Base-by-base conservation (phyloP, 768 basidiomycete genomes). In the Flagelloscypha sp. region DNA sequence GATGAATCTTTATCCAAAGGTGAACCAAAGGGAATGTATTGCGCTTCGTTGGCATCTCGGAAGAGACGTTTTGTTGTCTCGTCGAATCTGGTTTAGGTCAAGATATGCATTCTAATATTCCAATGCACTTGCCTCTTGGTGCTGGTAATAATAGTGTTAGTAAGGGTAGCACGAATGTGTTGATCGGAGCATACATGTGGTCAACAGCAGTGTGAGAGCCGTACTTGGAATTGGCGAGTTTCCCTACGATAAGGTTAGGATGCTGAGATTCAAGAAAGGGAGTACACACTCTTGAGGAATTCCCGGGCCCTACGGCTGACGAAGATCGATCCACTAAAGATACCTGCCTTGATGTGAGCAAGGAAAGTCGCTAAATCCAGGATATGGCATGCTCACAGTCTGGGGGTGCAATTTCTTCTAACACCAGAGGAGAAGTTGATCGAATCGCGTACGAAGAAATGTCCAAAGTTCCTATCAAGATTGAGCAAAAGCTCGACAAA, bases 261-360 rank as follows among this genome's bases (percentile, higher is more conserved):
- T 46, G 29, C 24, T 18, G 19, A 21, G 6, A 10, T 9, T 12
- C 23, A 25, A 18, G 7, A 2, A 38, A 37, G 25, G 34, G 25
- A 27, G 18, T 5, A 47, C 57, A 13, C 40, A 79, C 84, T 78
- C 60, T 77, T 77, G 15, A 87, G 58, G 46, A 85, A 84, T 31
- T 72, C 73, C 45, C 82, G 61, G 9, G 84, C 82, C 27, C 84
- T 61, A 35, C 83, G 66, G 50, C 81, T 84, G 19, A 86, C 84
- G 50, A 87, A 87, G 10, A 87, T 80, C 4, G 84, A 85, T 17
- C 84, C 84, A 29, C 83, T 81, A 54, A 87, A 87, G 25, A 85
- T 72, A 55, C 79, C 79, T 82, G 47, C n/a, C 30, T 37, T 35
- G 36, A 30, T 32, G 22, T 11, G 25, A 44, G 17, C 40, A 28